A percentile compares a stretch with the other conserved stretches of the same genome.
Evolutionary conservation across 2,329 filamentous ascomycete genomes (phyloP).

Genomic region (Xylariaceae sp.): DNA sequence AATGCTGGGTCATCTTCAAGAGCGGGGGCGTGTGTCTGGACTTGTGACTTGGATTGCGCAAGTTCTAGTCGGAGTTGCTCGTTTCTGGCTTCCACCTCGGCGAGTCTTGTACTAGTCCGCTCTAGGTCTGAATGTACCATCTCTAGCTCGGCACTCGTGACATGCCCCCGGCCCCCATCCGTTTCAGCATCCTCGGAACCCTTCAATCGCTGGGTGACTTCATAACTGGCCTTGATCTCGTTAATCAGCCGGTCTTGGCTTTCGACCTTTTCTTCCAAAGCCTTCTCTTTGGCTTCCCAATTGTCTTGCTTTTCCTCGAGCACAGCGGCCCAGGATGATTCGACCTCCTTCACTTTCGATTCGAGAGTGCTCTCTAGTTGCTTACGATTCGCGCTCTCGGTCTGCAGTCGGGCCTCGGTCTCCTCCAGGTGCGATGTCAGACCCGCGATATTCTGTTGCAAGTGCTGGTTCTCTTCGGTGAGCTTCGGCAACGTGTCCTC

Average conservation of each 20-base stretch:
- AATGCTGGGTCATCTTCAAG: conserved; percentile 87
- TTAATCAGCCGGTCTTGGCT: conserved; percentile 87
- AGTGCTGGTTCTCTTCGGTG: conserved; percentile 77
- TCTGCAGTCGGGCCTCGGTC: conserved; percentile 71
- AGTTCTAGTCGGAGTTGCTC: conserved; percentile 88
- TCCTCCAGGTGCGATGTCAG: conserved; percentile 79
- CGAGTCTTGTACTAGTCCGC: conserved; percentile 76
- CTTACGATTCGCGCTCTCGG: conserved; percentile 66
- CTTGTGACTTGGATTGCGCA: conserved; percentile 76
- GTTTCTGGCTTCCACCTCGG: conserved; percentile 88
- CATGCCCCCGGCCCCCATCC: conserved; percentile 53
- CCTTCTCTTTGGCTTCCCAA: conserved; percentile 90
- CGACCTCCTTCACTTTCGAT: conserved; percentile 77
- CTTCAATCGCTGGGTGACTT: conserved; percentile 86
- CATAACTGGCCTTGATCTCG: conserved; percentile 94
- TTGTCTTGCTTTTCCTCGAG: conserved; percentile 92
- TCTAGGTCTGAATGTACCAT: conserved; percentile 90
- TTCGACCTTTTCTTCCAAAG: conserved; percentile 86
- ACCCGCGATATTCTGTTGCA: conserved; percentile 71
- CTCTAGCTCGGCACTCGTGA: conserved; percentile 85
- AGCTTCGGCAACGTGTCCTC: conserved; percentile 90
- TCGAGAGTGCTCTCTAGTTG: conserved; percentile 74
- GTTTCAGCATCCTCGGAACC: conserved; percentile 60
- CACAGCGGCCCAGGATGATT: conserved; percentile 83
- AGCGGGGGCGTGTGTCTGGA: conserved; percentile 54